Evolutionary conservation across 2,329 filamentous ascomycete species (phyloP), one percentile per base, ranked within the genome.

Genomic region (Exophiala dermatitidis): DNA sequence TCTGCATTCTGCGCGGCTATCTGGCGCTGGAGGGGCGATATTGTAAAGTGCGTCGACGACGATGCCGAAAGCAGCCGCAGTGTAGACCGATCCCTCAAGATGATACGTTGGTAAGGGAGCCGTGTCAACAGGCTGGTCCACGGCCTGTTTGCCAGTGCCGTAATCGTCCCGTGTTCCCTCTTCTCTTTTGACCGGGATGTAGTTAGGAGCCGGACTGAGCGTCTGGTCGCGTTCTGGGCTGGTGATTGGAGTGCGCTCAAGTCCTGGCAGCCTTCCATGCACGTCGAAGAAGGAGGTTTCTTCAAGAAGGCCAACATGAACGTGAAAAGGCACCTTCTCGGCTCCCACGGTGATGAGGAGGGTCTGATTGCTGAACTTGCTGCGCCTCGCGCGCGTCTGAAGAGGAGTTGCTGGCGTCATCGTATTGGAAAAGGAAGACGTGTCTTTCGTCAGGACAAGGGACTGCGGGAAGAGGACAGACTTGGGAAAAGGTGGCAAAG

Each of bases 41-140:
- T 60, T 58, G 51, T 64, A 59, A 3, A 64, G 43, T 26, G 43
- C 59, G 9, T 56, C 52, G 12, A 60, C 57, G n/a, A 64, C 44
- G 8, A 62, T 40, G 12, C 53, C 48, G 29, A 60, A 64, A 3
- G 59, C 57, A 9, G 46, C 47, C 4, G 43, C 37, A 4, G 52
- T 47, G 46, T 56, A 56, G 30, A 53, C 47, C 8, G 48, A 43
- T 2, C 51, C 53, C 8, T 53, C 48, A 2, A 61, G 51, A 4
- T 43, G 34, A 36, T 61, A 62, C 19, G 19, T 19, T 19, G 19
- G 19, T 19, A 19, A 19, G 19, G 19, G 19, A 19, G 19, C 19
- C 19, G 19, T 19, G 19, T 19, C 19, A 19, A 19, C 19, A 19
- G 19, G 19, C 19, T 19, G 19, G 19, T 19, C 19, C 19, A 19